These are phyloP conservation scores for Penicillium sclerotiorum DNA, from an alignment of 2,329 filamentous ascomycete genomes.

Conservation along the genomic window DNA sequence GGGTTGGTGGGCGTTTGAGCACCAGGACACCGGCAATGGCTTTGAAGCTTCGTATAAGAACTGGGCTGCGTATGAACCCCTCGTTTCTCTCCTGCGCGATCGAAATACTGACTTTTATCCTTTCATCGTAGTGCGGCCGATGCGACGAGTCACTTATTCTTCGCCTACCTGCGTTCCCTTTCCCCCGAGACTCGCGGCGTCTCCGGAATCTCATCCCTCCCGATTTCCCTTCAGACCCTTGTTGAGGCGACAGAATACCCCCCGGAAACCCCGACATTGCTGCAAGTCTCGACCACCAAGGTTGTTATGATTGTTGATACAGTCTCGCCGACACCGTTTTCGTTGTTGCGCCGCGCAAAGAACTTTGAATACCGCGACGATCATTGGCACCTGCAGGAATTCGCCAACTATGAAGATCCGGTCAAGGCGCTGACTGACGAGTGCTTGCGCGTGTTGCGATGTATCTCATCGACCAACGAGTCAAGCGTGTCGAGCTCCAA, in stretches of 20 bases:
- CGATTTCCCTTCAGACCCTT: slow-evolving; percentile 86
- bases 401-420: slow-evolving; percentile 87
- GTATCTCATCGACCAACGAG: slow-evolving; percentile 86
- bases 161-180: slow-evolving; percentile 89
- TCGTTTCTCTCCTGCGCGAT: not conserved
- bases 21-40: slow-evolving; percentile 80
- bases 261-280: slow-evolving; percentile 72
- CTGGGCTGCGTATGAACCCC: slow-evolving; percentile 70
- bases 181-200: slow-evolving; percentile 75
- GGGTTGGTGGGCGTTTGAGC: slow-evolving; percentile 98
- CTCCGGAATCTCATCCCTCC: slow-evolving; percentile 80
- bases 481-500: slow-evolving; percentile 72
- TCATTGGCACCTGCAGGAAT: slow-evolving; percentile 79
- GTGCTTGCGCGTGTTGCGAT: slow-evolving; percentile 84
- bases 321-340: slow-evolving; percentile 92
- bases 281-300: slow-evolving; percentile 80
- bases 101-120: slow-evolving; percentile 30
- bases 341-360: slow-evolving; percentile 83
- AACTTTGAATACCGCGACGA: slow-evolving; percentile 95
- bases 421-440: slow-evolving; percentile 88
- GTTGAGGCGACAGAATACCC: slow-evolving; percentile 94
- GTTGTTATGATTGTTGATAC: slow-evolving; percentile 96
- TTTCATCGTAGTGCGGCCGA: slow-evolving; percentile 72
- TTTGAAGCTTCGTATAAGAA: slow-evolving; percentile 93
- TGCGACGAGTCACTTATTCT: slow-evolving; percentile 95